Conservation (phyloP, 2,329 filamentous ascomycete species). For the Fusarium piperis region DNA sequence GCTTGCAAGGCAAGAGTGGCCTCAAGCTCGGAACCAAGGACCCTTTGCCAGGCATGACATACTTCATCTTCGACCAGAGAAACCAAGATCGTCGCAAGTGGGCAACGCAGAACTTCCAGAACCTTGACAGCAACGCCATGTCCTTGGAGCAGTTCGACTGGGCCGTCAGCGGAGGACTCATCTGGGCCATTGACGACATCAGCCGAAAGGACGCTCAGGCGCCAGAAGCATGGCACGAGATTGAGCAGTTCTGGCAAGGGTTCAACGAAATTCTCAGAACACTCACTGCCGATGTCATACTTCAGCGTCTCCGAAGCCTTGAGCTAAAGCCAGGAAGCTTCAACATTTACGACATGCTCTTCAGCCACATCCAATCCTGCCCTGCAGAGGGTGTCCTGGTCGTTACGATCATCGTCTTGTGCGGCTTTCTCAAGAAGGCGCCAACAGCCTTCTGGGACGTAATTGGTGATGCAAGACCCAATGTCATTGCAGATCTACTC, state of each 20-base stretch:
- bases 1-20: conserved; percentile 77
- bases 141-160: conserved; percentile 84
- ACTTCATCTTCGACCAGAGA: conserved; percentile 75
- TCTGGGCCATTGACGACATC: conserved; percentile 71
- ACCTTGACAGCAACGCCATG: conserved; percentile 67
- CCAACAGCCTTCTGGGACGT: conserved; percentile 88
- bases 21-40: conserved; percentile 77
- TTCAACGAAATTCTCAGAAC: conserved; percentile 78
- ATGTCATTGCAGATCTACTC: conserved; percentile 84
- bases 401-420: conserved; percentile 76
- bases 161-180: conserved; percentile 80
- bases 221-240: conserved; percentile 53
- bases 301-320: conserved; percentile 80
- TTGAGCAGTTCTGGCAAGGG: conserved; percentile 83
- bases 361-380: conserved; percentile 62
- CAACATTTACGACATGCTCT: conserved; percentile 72
- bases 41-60: conserved; percentile 83
- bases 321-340: conserved; percentile 70
- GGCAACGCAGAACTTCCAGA: conserved; percentile 53
- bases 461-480: conserved; percentile 81
- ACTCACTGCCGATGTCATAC: conserved; percentile 78
- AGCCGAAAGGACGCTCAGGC: conserved; percentile 56
- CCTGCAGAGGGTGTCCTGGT: conserved; percentile 68
- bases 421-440: conserved; percentile 76
- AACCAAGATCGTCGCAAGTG: conserved; percentile 65